A percentile compares a stretch with the other conserved stretches of the same genome.
Conservation (phyloP, 805 yeast species). For the Saccharomyces mikatae region DNA sequence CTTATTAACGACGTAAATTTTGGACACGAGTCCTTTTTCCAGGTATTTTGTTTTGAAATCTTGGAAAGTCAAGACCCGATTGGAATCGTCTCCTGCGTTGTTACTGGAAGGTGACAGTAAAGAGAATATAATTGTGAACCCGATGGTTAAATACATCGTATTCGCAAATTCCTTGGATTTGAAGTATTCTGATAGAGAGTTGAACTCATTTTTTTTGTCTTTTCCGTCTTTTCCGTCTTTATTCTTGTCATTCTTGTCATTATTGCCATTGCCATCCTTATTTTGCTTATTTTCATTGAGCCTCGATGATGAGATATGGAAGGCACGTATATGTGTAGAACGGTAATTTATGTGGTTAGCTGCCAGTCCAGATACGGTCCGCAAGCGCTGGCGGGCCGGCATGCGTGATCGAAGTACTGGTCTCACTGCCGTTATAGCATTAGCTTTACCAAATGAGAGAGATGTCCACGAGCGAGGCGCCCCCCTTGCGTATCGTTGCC, state of each 20-base stretch:
- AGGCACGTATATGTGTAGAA: background rate
- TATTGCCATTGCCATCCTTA: conserved; percentile 1
- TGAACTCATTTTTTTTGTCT: conserved; percentile 16
- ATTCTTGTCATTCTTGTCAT: conserved; percentile 12
- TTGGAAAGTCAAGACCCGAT: conserved; percentile 50
- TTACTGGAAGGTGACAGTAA: conserved; percentile 23
- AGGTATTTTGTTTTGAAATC: conserved; percentile 76
- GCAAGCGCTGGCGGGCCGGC: background rate
- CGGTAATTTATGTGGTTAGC: background rate
- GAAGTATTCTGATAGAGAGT: conserved; percentile 31
- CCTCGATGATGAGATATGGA: background rate
- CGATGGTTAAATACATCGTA: conserved; percentile 33
- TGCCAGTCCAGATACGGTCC: background rate
- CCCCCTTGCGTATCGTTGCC: background rate
- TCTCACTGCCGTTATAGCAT: background rate
- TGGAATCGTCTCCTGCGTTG: conserved; percentile 13
- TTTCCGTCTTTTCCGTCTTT: conserved; percentile 20
- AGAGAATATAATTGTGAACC: conserved; percentile 33
- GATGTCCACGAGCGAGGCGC: background rate
- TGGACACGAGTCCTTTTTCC: conserved; percentile 70
- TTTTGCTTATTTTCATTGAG: background rate
- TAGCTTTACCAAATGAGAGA: background rate
- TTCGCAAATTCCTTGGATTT: conserved; percentile 37
- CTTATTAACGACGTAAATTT: conserved; percentile 64
- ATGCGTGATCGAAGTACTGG: background rate